A percentile compares a stretch with the other conserved stretches of the same genome.
These are phyloP conservation scores for Podospora appendiculata DNA, from an alignment of 495 filamentous ascomycete species.

Conservation along the genomic window DNA sequence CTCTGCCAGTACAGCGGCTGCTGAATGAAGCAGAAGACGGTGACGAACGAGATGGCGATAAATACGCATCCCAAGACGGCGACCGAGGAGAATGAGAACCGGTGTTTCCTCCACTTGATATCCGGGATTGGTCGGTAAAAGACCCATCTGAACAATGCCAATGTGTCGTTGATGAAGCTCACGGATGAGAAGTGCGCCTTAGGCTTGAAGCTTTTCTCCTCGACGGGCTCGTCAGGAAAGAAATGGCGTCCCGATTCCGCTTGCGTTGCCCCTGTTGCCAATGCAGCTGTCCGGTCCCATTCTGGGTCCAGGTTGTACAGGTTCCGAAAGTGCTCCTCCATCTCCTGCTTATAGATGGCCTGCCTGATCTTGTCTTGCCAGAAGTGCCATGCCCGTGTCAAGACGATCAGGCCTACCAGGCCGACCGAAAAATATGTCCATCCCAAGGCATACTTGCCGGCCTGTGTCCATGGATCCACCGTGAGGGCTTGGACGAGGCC, in stretches of 20 bases:
- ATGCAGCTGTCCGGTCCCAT: slow-evolving; percentile 57
- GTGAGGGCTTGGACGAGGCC: slow-evolving; percentile 66
- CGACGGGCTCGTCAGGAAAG: slow-evolving; percentile 51
- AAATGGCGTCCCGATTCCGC: slow-evolving; percentile 50
- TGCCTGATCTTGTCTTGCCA: slow-evolving; percentile 86
- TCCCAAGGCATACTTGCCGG: slow-evolving; percentile 81
- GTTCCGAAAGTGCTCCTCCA: slow-evolving; percentile 47
- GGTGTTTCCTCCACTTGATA: slow-evolving; percentile 51
- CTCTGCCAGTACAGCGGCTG: slow-evolving; percentile 80
- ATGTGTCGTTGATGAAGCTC: slow-evolving; percentile 60
- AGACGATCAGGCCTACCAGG: slow-evolving; percentile 52
- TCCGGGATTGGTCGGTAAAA: slow-evolving; percentile 79
- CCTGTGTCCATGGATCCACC: slow-evolving; percentile 68
- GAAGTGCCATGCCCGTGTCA: slow-evolving; percentile 68
- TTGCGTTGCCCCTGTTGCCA: slow-evolving; percentile 56
- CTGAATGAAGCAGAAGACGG: slow-evolving; percentile 74
- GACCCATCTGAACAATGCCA: slow-evolving; percentile 73
- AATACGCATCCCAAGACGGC: slow-evolving; percentile 58
- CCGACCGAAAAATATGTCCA: slow-evolving; percentile 82
- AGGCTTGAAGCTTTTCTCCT: slow-evolving; percentile 46
- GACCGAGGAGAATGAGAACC: slow-evolving; percentile 69
- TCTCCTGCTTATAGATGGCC: slow-evolving; percentile 70
- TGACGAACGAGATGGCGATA: slow-evolving; percentile 60
- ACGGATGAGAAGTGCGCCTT: slow-evolving; percentile 65
- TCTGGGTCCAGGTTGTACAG: slow-evolving; percentile 48